A percentile compares a stretch with the other conserved stretches of the same genome.
Conservation (phyloP, 2,329 filamentous ascomycete species). For the Diaporthe sp. region DNA sequence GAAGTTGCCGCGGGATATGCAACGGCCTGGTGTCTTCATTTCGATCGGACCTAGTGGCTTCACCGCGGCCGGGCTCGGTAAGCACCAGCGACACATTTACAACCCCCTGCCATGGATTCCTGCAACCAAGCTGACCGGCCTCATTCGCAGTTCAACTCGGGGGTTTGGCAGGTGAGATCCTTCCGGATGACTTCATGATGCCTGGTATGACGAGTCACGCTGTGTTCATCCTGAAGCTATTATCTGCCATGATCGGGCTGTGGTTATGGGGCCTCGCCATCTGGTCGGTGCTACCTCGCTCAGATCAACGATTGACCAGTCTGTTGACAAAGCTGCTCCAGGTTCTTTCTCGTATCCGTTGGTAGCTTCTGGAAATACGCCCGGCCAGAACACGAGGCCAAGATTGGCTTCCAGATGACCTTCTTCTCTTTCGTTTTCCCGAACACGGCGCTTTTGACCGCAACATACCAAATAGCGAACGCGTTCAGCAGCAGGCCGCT, state of each 20-base stretch:
- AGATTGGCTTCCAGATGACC: slow-evolving; percentile 82
- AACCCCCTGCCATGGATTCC: neutral
- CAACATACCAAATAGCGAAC: slow-evolving; percentile 76
- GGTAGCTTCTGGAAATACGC: slow-evolving; percentile 79
- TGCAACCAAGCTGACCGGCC: neutral
- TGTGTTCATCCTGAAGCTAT: slow-evolving; percentile 55
- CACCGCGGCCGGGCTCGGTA: slow-evolving; percentile 58
- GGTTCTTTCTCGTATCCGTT: slow-evolving; percentile 82
- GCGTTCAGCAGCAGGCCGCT: slow-evolving; percentile 70
- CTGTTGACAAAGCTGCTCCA: neutral
- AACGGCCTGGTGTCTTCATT: slow-evolving; percentile 87
- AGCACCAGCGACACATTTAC: neutral
- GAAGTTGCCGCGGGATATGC: slow-evolving; percentile 80
- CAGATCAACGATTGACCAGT: neutral
- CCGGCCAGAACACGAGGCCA: slow-evolving; percentile 57
- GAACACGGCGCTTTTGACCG: slow-evolving; percentile 79
- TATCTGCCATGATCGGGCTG: slow-evolving; percentile 72
- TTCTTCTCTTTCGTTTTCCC: slow-evolving; percentile 89
- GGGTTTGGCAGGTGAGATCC: slow-evolving; percentile 52
- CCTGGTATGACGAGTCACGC: slow-evolving; percentile 50
- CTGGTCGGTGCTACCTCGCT: slow-evolving; percentile 56
- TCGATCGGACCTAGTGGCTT: slow-evolving; percentile 80
- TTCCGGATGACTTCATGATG: slow-evolving; percentile 53
- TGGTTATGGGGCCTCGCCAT: slow-evolving; percentile 87
- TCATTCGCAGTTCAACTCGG: slow-evolving; percentile 53